Conservation (phyloP, 192 early-diverging fungal species). For the Linderina pennispora region DNA sequence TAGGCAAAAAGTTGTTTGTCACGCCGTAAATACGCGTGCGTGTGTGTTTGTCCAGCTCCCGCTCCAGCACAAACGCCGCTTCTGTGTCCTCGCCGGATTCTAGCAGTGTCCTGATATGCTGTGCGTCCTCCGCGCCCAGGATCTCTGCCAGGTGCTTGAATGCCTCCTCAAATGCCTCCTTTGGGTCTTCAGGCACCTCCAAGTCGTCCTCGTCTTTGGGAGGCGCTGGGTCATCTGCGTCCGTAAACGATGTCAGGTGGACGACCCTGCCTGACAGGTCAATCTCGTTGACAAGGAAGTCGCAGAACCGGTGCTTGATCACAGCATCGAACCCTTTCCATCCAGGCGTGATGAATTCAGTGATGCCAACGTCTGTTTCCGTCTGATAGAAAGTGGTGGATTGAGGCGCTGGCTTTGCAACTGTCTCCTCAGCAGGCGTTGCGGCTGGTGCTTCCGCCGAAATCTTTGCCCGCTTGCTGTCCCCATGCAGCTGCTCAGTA, state of each 20-base stretch:
- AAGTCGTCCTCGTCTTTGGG: constrained; percentile 22
- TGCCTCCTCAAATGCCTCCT: constrained; percentile 21
- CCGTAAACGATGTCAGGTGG: constrained; percentile 50
- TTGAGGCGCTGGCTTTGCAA: too few relatives aligned
- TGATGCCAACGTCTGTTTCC: constrained; percentile 68
- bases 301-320: constrained; percentile 62
- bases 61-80: constrained; percentile 16
- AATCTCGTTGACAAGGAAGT: constrained; percentile 95
- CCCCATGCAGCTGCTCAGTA: too few relatives aligned
- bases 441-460: too few relatives aligned
- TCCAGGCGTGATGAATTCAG: constrained; percentile 34
- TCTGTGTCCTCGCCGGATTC: constrained; percentile 10
- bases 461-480: too few relatives aligned
- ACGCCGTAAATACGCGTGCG: constrained; percentile 29
- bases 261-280: constrained; percentile 62
- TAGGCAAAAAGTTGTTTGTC: constrained; percentile 45
- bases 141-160: constrained; percentile 18
- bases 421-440: too few relatives aligned
- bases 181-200: constrained; percentile 19
- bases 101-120: constrained; percentile 17
- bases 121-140: constrained; percentile 16
- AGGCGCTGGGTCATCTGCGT: constrained; percentile 25
- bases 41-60: constrained; percentile 28
- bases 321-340: constrained; percentile 40
- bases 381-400: too few relatives aligned